phyloP scores from a whole-genome alignment of 768 basidiomycete species.

The Lyophyllum atratum region DNA sequence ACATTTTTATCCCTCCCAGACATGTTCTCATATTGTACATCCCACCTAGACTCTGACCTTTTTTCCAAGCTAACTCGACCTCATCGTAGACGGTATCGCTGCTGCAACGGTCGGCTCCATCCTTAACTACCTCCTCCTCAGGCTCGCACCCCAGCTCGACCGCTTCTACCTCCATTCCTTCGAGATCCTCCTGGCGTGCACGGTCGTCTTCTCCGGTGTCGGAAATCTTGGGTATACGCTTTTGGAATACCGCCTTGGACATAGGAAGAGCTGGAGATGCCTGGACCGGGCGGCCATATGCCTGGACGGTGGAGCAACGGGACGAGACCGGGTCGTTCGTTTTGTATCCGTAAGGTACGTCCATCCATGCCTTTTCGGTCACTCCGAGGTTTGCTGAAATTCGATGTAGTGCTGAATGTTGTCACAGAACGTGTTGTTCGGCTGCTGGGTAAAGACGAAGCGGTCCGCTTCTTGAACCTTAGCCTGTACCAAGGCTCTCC shows the following conservation, averaged over 20 bases:
- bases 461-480: conserved; percentile 85
- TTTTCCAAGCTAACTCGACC: no score
- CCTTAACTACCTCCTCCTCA: conserved; percentile 75
- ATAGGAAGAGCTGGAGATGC: conserved; percentile 88
- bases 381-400: neutral
- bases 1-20: no score
- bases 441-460: conserved; percentile 92
- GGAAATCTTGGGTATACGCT: conserved; percentile 90
- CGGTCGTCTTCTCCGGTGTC: conserved; percentile 81
- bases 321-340: conserved; percentile 97
- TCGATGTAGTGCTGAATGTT: conserved; percentile 79
- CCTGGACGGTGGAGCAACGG: conserved; percentile 90
- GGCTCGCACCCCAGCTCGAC: conserved; percentile 66
- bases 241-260: conserved; percentile 92
- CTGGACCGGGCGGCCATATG: conserved; percentile 69
- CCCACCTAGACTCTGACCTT: no score
- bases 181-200: conserved; percentile 77
- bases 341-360: conserved; percentile 90
- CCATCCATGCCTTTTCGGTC: neutral
- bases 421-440: conserved; percentile 91
- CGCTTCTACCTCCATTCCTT: conserved; percentile 78
- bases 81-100: conserved; percentile 73
- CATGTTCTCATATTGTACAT: no score
- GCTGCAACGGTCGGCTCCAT: conserved; percentile 67
- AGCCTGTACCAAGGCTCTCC: conserved; percentile 94